Conservation (phyloP, 2,329 filamentous ascomycete species). For the Fusarium anthophilum region DNA sequence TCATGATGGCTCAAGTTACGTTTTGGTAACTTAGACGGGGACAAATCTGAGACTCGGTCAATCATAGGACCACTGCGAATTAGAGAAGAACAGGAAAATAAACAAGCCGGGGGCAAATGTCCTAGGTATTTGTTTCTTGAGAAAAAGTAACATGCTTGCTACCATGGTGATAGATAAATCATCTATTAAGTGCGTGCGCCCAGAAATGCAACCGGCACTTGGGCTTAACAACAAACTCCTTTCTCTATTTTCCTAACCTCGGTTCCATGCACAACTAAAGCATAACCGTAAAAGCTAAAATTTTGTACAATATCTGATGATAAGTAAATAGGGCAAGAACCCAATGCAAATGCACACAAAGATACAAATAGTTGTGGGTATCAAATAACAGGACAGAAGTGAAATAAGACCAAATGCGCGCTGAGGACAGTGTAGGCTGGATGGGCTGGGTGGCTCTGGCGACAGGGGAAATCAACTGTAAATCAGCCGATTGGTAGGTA, state of each 20-base stretch:
- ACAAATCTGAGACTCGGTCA: background rate
- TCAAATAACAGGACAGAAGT: conserved; percentile 43
- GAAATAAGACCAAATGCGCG: conserved; percentile 20
- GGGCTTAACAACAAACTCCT: background rate
- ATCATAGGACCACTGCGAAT: background rate
- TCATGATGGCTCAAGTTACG: conserved; percentile 4
- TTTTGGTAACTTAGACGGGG: conserved; percentile 16
- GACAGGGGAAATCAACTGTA: too few relatives aligned
- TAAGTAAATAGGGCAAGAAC: conserved; percentile 6
- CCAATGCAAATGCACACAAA: conserved; percentile 15
- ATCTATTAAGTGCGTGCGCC: conserved; percentile 13
- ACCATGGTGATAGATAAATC: conserved; percentile 18
- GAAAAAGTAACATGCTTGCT: conserved; percentile 14
- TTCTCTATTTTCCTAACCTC: conserved; percentile 30
- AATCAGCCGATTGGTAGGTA: too few relatives aligned
- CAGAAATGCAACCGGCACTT: conserved; percentile 16
- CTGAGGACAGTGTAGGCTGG: background rate
- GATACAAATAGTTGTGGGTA: conserved; percentile 38
- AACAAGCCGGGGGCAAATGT: conserved; percentile 5
- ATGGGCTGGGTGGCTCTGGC: too few relatives aligned
- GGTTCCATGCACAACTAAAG: conserved; percentile 19
- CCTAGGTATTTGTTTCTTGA: conserved; percentile 8
- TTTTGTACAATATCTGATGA: conserved; percentile 17
- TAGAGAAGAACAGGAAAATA: background rate
- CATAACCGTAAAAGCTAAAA: conserved; percentile 8